Evolutionary conservation across 441 rosid genomes (phyloP).

Genomic region (Aleurites moluccanus): DNA sequence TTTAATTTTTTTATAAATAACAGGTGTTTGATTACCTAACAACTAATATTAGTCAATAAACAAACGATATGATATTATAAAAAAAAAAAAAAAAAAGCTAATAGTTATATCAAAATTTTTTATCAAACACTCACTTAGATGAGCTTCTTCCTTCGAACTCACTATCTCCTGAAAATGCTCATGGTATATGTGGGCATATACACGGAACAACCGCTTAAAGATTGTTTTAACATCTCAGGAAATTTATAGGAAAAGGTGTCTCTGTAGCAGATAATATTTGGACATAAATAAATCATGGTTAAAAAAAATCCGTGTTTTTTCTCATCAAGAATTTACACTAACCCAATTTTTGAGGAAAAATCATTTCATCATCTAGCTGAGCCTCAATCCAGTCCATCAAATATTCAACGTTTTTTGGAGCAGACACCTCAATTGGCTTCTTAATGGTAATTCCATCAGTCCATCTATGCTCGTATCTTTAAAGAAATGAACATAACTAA

Average conservation of each 20-base stretch:
- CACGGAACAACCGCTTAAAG: conserved; percentile 86
- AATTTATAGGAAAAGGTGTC: conserved; percentile 85
- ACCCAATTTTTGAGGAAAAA: conserved; percentile 96
- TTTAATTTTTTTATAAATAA: too few species aligned
- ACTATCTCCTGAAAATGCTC: conserved; percentile 97
- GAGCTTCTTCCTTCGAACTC: conserved; percentile 97
- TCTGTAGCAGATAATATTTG: conserved; percentile 41
- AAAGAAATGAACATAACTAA: conserved; percentile 7
- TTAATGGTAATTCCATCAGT: conserved; percentile 96
- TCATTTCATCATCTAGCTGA: conserved; percentile 84
- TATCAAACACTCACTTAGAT: too few species aligned
- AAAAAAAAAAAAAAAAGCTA: too few species aligned
- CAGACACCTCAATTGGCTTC: conserved; percentile 97
- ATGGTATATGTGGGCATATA: conserved; percentile 92
- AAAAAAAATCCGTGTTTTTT: background rate
- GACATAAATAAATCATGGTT: background rate
- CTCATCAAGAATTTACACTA: background rate
- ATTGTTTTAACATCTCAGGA: conserved; percentile 88
- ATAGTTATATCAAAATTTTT: too few species aligned
- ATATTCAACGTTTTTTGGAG: conserved; percentile 93
- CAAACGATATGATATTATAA: too few species aligned
- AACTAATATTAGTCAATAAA: too few species aligned
- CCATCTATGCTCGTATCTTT: conserved; percentile 96
- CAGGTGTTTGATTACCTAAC: too few species aligned
- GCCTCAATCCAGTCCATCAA: conserved; percentile 98